Percentiles rank a stretch among this genome's conserved stretches.
phyloP scores from a whole-genome alignment of 495 filamentous ascomycete genomes.

The Penicillium canescens region DNA sequence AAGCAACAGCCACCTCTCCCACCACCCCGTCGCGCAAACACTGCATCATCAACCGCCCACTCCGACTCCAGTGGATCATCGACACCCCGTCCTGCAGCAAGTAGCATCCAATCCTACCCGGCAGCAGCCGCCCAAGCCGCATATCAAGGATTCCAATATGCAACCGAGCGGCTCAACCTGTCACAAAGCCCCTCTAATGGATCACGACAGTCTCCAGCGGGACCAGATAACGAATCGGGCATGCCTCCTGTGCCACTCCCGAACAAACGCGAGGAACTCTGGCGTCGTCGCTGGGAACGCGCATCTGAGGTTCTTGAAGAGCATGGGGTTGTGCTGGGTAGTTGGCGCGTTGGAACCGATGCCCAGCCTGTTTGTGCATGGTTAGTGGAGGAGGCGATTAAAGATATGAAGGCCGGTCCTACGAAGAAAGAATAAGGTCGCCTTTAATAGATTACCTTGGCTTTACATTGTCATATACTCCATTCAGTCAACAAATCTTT shows the following conservation, averaged over 20 bases:
- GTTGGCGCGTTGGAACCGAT: constrained; percentile 85
- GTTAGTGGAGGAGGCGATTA: constrained; percentile 49
- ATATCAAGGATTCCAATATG: constrained; percentile 34
- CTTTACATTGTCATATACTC: no score
- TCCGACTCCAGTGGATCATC: constrained; percentile 12
- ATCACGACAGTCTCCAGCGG: constrained; percentile 21
- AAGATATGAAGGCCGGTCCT: constrained; percentile 13
- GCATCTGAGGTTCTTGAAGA: constrained; percentile 69
- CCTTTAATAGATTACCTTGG: no score
- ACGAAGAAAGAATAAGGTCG: not conserved
- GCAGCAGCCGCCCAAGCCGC: constrained; percentile 32
- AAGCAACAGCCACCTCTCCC: constrained; percentile 34
- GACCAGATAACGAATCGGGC: constrained; percentile 17
- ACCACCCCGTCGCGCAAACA: constrained; percentile 40
- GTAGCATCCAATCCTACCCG: constrained; percentile 28
- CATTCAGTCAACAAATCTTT: no score
- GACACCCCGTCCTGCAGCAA: constrained; percentile 21
- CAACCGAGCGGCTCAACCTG: constrained; percentile 33
- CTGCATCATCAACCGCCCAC: constrained; percentile 17
- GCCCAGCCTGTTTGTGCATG: constrained; percentile 58
- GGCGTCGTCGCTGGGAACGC: constrained; percentile 74
- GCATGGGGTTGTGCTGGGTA: constrained; percentile 72
- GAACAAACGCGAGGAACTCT: constrained; percentile 82
- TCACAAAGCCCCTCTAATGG: constrained; percentile 17
- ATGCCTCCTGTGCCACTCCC: constrained; percentile 31